A percentile compares a stretch with the other conserved stretches of the same genome.
Evolutionary conservation across 257 asterid genomes (phyloP).

Genomic region (Thymus quinquecostatus): DNA sequence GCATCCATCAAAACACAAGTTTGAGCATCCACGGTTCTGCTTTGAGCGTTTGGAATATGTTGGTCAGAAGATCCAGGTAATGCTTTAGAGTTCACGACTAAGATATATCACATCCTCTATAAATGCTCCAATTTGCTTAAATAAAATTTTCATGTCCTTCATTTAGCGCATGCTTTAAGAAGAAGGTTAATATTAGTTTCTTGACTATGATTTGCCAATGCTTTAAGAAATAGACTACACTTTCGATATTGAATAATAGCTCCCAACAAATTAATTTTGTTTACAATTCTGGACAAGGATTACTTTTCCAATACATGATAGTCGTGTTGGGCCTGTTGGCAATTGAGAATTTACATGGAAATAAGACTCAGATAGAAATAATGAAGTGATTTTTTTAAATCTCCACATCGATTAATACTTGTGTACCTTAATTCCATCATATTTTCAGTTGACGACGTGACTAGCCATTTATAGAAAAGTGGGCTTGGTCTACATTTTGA

Average conservation of each 20-base stretch:
- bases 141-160: too few relatives aligned
- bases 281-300: too few relatives aligned
- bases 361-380: background rate
- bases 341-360: background rate
- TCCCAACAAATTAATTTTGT: background rate
- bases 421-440: too few relatives aligned
- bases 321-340: background rate
- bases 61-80: slow-evolving; percentile 96
- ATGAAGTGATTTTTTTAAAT: background rate
- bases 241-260: background rate
- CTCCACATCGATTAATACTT: background rate
- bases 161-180: background rate
- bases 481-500: too few relatives aligned
- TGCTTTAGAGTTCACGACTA: background rate
- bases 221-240: background rate
- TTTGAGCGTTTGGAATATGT: slow-evolving; percentile 91
- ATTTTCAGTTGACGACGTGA: too few relatives aligned
- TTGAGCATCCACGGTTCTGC: slow-evolving; percentile 96
- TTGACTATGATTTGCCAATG: background rate
- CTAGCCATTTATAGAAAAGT: too few relatives aligned
- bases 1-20: slow-evolving; percentile 86
- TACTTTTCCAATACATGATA: background rate
- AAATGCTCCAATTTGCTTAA: background rate
- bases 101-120: background rate
- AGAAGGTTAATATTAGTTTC: background rate